A percentile compares a stretch with the other conserved stretches of the same genome.
These are phyloP conservation scores for Spizellomyces sp. DNA, from an alignment of 192 early-diverging fungal species.

Conservation along the genomic window DNA sequence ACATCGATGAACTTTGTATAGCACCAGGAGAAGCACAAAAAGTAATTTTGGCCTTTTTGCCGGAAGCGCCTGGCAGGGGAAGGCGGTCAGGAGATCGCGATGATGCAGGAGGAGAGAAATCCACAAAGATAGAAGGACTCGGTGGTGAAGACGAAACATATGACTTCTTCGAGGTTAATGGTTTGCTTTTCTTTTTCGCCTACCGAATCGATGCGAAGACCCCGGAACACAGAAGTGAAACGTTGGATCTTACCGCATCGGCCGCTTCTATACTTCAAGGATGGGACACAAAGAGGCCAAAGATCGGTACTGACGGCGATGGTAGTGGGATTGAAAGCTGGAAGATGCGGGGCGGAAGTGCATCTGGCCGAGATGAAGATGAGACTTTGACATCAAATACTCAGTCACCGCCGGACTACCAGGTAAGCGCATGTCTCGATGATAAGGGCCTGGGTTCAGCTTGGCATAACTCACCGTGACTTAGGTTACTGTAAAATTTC, in stretches of 20 bases:
- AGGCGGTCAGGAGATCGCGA: constrained; percentile 37
- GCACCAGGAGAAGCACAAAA: constrained; percentile 65
- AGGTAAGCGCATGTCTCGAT: constrained; percentile 36
- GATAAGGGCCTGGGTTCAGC: too few relatives aligned
- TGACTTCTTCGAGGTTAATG: constrained; percentile 78
- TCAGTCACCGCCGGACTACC: constrained; percentile 25
- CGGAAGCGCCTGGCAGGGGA: constrained; percentile 41
- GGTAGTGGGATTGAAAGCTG: too few relatives aligned
- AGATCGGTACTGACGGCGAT: too few relatives aligned
- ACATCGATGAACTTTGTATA: constrained; percentile 71
- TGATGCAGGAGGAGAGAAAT: constrained; percentile 3
- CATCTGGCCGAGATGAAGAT: too few relatives aligned
- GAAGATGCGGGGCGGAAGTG: too few relatives aligned
- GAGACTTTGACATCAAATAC: neutral
- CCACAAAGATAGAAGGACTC: constrained; percentile 17
- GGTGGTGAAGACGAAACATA: constrained; percentile 60
- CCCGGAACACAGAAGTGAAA: too few relatives aligned
- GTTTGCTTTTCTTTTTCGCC: constrained; percentile 80
- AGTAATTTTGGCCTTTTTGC: constrained; percentile 82
- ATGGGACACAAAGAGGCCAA: too few relatives aligned
- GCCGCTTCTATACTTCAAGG: too few relatives aligned
- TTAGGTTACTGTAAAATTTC: constrained; percentile 62
- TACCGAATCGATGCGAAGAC: constrained; percentile 43
- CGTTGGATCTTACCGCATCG: too few relatives aligned
- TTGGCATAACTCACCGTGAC: too few relatives aligned